phyloP scores from a whole-genome alignment of 1,284 basidiomycete species.

The Cutaneotrichosporon curvatum region DNA sequence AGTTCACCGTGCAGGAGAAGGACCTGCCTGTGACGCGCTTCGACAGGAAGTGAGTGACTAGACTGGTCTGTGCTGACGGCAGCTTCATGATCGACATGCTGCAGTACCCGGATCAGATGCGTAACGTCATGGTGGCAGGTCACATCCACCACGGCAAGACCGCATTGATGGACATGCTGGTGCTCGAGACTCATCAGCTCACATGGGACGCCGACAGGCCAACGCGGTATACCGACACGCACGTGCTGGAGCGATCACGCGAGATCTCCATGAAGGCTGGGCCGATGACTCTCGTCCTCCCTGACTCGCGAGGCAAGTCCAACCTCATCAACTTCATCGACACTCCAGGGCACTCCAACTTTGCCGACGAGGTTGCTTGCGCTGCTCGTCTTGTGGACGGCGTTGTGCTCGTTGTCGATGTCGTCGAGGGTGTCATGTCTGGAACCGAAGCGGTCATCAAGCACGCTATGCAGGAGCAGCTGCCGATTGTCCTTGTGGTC shows the following conservation, averaged over 20 bases:
- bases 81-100: slow-evolving; percentile 91
- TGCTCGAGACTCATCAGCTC: slow-evolving; percentile 93
- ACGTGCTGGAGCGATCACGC: slow-evolving; percentile 77
- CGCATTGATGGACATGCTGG: slow-evolving; percentile 89
- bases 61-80: slow-evolving; percentile 2
- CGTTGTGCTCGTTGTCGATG: slow-evolving; percentile 87
- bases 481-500: slow-evolving; percentile 87
- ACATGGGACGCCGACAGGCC: slow-evolving; percentile 83
- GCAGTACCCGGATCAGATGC: slow-evolving; percentile 85
- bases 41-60: slow-evolving; percentile 73
- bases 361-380: slow-evolving; percentile 90
- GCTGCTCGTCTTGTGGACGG: slow-evolving; percentile 86
- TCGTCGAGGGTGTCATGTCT: slow-evolving; percentile 91
- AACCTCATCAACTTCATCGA: slow-evolving; percentile 91
- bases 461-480: slow-evolving; percentile 76
- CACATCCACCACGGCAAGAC: slow-evolving; percentile 99
- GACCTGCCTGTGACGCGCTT: slow-evolving; percentile 86
- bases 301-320: slow-evolving; percentile 84
- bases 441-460: slow-evolving; percentile 78
- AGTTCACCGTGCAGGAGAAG: slow-evolving; percentile 87
- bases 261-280: slow-evolving; percentile 94
- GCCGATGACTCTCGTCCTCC: slow-evolving; percentile 87
- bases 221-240: slow-evolving; percentile 94
- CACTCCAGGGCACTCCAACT: slow-evolving; percentile 97
- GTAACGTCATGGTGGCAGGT: slow-evolving; percentile 89